phyloP scores from a whole-genome alignment of 805 yeast genomes.

The Wickerhamiella brachini region DNA sequence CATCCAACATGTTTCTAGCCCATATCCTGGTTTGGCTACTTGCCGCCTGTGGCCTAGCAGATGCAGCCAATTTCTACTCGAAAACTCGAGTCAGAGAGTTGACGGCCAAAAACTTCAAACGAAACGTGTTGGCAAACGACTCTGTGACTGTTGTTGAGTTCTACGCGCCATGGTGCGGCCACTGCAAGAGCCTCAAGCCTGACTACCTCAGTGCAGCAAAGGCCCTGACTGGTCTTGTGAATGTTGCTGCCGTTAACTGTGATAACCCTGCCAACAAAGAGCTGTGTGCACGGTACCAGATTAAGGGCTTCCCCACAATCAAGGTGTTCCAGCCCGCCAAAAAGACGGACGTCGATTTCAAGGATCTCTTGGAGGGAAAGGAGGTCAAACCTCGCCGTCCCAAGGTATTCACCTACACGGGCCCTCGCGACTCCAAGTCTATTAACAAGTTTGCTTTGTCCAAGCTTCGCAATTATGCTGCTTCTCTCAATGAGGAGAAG shows the following conservation, averaged over 20 bases:
- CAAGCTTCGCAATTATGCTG: slow-evolving; percentile 21
- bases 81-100: slow-evolving; percentile 13
- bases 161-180: slow-evolving; percentile 98
- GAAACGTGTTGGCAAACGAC: slow-evolving; percentile 52
- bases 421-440: slow-evolving; percentile 20
- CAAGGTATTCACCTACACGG: slow-evolving; percentile 20
- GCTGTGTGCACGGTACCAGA: slow-evolving; percentile 50
- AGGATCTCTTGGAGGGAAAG: slow-evolving; percentile 18
- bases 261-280: slow-evolving; percentile 53
- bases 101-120: slow-evolving; percentile 37
- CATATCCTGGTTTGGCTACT: neutral
- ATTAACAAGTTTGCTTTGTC: slow-evolving; percentile 18
- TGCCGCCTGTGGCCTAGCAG: neutral
- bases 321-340: slow-evolving; percentile 77
- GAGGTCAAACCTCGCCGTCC: slow-evolving; percentile 15
- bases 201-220: slow-evolving; percentile 53
- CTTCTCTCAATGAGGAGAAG: slow-evolving; percentile 13
- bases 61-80: slow-evolving; percentile 4
- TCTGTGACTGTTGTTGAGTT: slow-evolving; percentile 78
- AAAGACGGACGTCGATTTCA: slow-evolving; percentile 20
- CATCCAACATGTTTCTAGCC: neutral
- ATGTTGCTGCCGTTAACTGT: slow-evolving; percentile 76
- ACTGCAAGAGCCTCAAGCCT: slow-evolving; percentile 69
- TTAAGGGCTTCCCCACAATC: slow-evolving; percentile 75
- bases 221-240: slow-evolving; percentile 32